These are phyloP conservation scores for Wickerhamiella slavikovae DNA, from an alignment of 805 yeast species.

Conservation along the genomic window DNA sequence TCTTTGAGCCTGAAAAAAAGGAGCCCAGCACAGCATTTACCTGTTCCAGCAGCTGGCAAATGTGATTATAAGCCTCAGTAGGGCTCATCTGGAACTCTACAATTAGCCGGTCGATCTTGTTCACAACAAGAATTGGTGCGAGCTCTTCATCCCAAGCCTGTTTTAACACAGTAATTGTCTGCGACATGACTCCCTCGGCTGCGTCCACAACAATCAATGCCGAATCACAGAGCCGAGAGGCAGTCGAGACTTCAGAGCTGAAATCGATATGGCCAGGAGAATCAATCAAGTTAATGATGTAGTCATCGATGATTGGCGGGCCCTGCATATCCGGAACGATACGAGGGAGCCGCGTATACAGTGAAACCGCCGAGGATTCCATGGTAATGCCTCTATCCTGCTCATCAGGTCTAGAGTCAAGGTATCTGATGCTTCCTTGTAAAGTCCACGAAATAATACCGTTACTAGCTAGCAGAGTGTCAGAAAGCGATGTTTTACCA, in stretches of 20 bases:
- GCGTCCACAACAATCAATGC: constrained; percentile 90
- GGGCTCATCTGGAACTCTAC: constrained; percentile 68
- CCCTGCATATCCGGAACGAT: constrained; percentile 17
- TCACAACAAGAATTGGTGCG: constrained; percentile 71
- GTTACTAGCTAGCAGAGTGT: constrained; percentile 78
- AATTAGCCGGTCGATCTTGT: constrained; percentile 75
- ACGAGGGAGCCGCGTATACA: constrained; percentile 58
- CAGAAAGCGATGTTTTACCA: constrained; percentile 90
- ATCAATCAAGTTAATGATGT: constrained; percentile 77
- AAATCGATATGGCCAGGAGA: constrained; percentile 99
- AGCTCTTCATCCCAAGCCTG: constrained; percentile 91
- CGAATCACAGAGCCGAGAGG: constrained; percentile 91
- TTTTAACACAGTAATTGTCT: constrained; percentile 81
- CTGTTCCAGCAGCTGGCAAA: constrained; percentile 65
- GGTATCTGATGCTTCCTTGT: constrained; percentile 86
- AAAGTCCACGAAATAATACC: constrained; percentile 87
- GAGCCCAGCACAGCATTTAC: constrained; percentile 90
- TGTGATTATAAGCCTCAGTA: constrained; percentile 63
- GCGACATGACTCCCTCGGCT: constrained; percentile 96
- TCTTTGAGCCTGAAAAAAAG: constrained; percentile 78
- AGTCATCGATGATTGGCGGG: constrained; percentile 33
- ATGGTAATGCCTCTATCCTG: constrained; percentile 92
- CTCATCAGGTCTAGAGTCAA: constrained; percentile 91
- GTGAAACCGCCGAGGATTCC: constrained; percentile 89
- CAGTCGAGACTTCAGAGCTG: constrained; percentile 87